Conservation (phyloP, 495 filamentous ascomycete species). For the Aspergillus coremiiformis region DNA sequence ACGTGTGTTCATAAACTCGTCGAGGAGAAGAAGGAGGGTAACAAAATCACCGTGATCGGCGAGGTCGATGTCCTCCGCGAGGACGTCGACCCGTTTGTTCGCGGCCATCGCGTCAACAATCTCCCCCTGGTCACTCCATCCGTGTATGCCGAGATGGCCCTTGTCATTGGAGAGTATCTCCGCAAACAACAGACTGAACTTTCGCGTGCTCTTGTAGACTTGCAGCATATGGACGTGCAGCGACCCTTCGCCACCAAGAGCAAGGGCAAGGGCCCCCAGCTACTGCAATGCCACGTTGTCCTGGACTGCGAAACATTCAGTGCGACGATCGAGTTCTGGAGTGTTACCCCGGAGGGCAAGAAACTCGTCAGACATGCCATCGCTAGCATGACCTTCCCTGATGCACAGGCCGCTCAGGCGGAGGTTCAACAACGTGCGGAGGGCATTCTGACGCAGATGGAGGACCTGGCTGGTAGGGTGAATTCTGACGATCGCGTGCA, state of each 20-base stretch:
- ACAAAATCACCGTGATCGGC: not conserved
- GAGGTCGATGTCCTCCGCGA: not conserved
- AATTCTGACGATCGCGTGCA: not conserved
- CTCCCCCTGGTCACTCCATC: constrained; percentile 8
- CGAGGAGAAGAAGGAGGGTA: not conserved
- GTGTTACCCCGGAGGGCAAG: not conserved
- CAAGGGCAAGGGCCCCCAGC: not conserved
- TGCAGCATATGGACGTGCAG: not conserved
- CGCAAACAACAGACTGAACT: not conserved
- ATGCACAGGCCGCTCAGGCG: not conserved
- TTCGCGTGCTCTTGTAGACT: not conserved
- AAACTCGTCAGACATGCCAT: not conserved
- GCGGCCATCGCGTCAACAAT: constrained; percentile 4
- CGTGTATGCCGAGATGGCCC: constrained; percentile 22
- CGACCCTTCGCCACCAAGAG: not conserved
- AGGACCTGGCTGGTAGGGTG: not conserved
- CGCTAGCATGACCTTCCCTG: not conserved
- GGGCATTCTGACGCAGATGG: not conserved
- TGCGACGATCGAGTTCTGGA: not conserved
- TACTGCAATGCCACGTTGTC: not conserved
- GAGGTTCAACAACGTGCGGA: not conserved
- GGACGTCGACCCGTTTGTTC: not conserved
- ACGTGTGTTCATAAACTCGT: not conserved
- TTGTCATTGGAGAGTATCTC: constrained; percentile 12
- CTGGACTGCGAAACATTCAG: not conserved